Conservation (phyloP, 768 basidiomycete species). For the Suillus bovinus region DNA sequence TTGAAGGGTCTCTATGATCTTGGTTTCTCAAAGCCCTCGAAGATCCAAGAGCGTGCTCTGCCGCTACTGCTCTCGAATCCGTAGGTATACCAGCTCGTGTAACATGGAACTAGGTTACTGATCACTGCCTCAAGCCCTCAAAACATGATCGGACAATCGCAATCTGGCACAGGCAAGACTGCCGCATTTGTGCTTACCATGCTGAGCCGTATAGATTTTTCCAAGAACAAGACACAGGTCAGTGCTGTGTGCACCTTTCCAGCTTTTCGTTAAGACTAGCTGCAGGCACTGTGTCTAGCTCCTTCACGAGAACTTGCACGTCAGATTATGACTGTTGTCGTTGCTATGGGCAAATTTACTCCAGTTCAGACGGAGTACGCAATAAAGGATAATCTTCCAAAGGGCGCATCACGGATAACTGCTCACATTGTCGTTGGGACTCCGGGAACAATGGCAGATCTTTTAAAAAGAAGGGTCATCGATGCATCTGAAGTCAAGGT, state of each 20-base stretch:
- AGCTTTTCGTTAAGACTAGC: conserved; percentile 9
- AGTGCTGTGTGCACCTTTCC: conserved; percentile 14
- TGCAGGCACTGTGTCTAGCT: conserved; percentile 92
- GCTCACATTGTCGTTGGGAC: conserved; percentile 96
- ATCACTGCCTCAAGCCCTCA: conserved; percentile 65
- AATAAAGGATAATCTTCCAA: conserved; percentile 84
- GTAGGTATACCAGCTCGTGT: conserved; percentile 45
- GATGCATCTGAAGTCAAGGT: conserved; percentile 83
- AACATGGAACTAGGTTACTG: conserved; percentile 8
- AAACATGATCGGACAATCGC: conserved; percentile 99
- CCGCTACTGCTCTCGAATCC: conserved; percentile 89
- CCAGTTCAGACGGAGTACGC: conserved; percentile 92
- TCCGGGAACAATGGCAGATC: conserved; percentile 91
- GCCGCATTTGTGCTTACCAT: conserved; percentile 98
- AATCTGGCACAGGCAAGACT: conserved; percentile 98
- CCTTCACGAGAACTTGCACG: conserved; percentile 96
- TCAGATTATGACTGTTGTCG: conserved; percentile 95
- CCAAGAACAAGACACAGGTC: conserved; percentile 82
- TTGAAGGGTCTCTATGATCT: conserved; percentile 93
- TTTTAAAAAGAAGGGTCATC: conserved; percentile 76
- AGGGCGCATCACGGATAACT: conserved; percentile 63
- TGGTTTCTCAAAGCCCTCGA: conserved; percentile 97
- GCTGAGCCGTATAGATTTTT: conserved; percentile 91
- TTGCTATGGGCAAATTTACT: conserved; percentile 94
- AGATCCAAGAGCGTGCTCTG: conserved; percentile 96